A percentile compares a stretch with the other conserved stretches of the same genome.
These are phyloP conservation scores for Toxicodendron radicans DNA, from an alignment of 345 rosid genomes.

Conservation along the genomic window DNA sequence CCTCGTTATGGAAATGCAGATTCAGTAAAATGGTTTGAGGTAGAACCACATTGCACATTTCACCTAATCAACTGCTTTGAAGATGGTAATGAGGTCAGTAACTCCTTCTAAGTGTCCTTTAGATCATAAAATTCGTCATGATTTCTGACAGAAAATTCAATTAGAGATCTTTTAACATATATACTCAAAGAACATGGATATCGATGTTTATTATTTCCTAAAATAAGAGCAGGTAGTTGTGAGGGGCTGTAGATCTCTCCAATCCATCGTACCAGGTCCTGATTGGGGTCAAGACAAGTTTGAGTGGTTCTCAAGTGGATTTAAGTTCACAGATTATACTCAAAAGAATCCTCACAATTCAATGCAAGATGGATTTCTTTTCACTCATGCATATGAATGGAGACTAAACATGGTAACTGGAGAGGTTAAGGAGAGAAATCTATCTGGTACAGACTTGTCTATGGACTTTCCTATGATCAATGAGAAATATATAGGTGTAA, in stretches of 20 bases:
- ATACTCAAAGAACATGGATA: too few species aligned
- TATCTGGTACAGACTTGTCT: constrained; percentile 28
- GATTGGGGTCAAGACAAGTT: constrained; percentile 28
- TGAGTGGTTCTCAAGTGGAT: constrained; percentile 39
- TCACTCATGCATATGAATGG: constrained; percentile 41
- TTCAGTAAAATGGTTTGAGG: constrained; percentile 49
- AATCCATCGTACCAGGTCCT: constrained; percentile 43
- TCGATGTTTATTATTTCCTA: too few species aligned
- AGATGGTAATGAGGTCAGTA: constrained; percentile 45
- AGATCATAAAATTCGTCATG: too few species aligned
- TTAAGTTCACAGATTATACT: constrained; percentile 9
- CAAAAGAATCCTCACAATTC: not conserved
- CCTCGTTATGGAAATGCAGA: constrained; percentile 50
- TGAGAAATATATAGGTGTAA: constrained; percentile 30
- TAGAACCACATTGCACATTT: constrained; percentile 35
- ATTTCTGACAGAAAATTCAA: too few species aligned
- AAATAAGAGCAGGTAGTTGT: constrained; percentile 15
- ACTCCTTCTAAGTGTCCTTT: too few species aligned
- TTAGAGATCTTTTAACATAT: too few species aligned
- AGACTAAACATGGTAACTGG: not conserved
- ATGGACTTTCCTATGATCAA: constrained; percentile 54
- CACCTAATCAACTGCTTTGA: constrained; percentile 58
- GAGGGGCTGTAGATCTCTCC: constrained; percentile 43
- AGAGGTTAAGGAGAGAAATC: constrained; percentile 31
- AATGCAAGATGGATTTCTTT: constrained; percentile 18